phyloP scores from a whole-genome alignment of 768 basidiomycete species.

The Pisolithus microcarpus region DNA sequence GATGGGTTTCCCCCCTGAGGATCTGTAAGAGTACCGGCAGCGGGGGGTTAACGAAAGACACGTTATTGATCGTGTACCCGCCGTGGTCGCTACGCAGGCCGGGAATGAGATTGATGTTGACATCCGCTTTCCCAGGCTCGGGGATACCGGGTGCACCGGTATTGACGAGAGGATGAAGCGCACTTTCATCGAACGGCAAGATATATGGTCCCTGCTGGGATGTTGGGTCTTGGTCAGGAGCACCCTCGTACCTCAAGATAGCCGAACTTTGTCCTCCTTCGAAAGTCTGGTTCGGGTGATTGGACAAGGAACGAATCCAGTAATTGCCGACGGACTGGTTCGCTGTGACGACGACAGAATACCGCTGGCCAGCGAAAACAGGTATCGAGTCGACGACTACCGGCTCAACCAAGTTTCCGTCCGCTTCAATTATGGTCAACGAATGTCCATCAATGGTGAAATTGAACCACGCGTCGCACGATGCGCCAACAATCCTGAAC shows the following conservation, averaged over 20 bases:
- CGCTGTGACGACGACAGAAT: constrained; percentile 41
- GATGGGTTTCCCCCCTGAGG: constrained; percentile 41
- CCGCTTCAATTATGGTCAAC: constrained; percentile 42
- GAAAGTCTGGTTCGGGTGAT: constrained; percentile 23
- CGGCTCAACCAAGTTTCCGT: constrained; percentile 34
- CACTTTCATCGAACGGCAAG: constrained; percentile 31
- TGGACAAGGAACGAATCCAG: constrained; percentile 44
- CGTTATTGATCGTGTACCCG: constrained; percentile 20
- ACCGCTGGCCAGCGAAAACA: constrained; percentile 31
- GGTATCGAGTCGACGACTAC: constrained; percentile 32
- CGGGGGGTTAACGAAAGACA: constrained; percentile 32
- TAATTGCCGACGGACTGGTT: constrained; percentile 45
- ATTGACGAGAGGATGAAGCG: constrained; percentile 31
- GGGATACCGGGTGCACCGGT: constrained; percentile 35
- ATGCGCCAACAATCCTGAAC: constrained; percentile 30
- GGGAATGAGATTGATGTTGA: constrained; percentile 23
- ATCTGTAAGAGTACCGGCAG: constrained; percentile 55
- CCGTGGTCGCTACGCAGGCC: neutral
- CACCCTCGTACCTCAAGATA: constrained; percentile 47
- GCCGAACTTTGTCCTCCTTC: constrained; percentile 38
- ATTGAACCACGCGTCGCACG: constrained; percentile 37
- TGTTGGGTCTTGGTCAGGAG: constrained; percentile 37
- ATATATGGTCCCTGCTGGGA: constrained; percentile 20
- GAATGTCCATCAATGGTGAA: constrained; percentile 41
- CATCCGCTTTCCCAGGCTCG: constrained; percentile 33